phyloP scores from a whole-genome alignment of 2,329 filamentous ascomycete species.

The Colletotrichum lini region DNA sequence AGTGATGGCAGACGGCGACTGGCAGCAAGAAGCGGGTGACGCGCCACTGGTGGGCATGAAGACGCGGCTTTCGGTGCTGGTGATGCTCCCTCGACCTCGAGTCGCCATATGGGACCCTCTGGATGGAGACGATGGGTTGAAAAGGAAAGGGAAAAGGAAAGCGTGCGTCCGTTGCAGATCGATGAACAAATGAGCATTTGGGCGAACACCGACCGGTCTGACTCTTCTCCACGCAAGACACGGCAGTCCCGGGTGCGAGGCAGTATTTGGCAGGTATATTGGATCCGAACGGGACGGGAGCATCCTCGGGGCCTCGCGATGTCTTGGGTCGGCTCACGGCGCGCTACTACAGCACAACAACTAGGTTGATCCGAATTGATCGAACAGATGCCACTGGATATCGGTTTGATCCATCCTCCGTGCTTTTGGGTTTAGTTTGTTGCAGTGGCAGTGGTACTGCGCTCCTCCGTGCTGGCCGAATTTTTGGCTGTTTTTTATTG shows the following conservation, averaged over 20 bases:
- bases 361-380: conserved; percentile 1
- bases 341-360: background rate
- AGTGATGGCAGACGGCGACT: background rate
- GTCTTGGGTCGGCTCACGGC: conserved; percentile 22
- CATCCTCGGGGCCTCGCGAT: background rate
- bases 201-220: background rate
- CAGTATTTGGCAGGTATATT: conserved; percentile 4
- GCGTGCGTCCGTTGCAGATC: background rate
- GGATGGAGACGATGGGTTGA: background rate
- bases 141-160: background rate
- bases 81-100: background rate
- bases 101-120: background rate
- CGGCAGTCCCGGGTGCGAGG: background rate
- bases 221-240: background rate
- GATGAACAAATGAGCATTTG: background rate
- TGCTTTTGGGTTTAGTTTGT: background rate
- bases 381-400: background rate
- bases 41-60: conserved; percentile 4
- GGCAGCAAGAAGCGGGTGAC: conserved; percentile 6
- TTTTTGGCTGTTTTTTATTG: background rate
- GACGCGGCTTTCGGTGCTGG: background rate
- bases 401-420: background rate
- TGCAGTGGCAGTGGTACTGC: background rate
- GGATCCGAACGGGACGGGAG: background rate
- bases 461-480: too few relatives aligned